phyloP scores from a whole-genome alignment of 139 green algal genomes.

The Trebouxia sp. region DNA sequence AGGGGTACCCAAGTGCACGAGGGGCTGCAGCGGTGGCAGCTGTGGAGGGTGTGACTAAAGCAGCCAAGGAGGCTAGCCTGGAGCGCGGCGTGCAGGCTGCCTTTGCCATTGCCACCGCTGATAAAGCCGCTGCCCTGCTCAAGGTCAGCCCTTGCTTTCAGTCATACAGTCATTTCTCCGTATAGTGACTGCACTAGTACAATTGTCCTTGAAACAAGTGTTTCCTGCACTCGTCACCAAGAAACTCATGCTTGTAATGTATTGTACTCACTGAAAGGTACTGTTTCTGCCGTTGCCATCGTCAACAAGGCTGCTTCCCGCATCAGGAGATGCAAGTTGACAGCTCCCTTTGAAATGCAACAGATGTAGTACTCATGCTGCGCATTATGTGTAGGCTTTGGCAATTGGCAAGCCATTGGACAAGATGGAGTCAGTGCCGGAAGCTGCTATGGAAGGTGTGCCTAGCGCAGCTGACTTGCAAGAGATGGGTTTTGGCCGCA shows the following conservation, averaged over 20 bases:
- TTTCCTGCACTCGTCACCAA: no score
- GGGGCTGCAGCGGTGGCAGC: not conserved
- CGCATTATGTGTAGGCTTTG: not conserved
- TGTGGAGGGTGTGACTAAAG: not conserved
- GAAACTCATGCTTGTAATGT: no score
- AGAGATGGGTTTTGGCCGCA: not conserved
- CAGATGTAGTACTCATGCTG: no score
- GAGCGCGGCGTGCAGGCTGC: slow-evolving; percentile 4
- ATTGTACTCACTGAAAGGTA: no score
- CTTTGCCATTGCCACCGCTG: slow-evolving; percentile 13
- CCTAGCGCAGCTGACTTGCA: not conserved
- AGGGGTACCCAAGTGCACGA: not conserved
- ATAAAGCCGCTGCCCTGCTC: not conserved
- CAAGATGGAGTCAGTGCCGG: slow-evolving; percentile 12
- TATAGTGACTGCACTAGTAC: no score
- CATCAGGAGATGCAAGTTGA: no score
- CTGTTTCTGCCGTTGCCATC: no score
- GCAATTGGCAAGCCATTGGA: slow-evolving; percentile 1
- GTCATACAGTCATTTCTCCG: no score
- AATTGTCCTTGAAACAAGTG: no score
- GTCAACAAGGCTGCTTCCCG: not conserved
- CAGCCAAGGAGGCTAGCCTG: slow-evolving; percentile 2
- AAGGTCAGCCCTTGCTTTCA: not conserved
- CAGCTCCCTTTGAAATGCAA: no score
- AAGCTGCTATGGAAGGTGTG: not conserved